Conservation (phyloP, 2,329 filamentous ascomycete genomes). For the Elsinoe batatas region DNA sequence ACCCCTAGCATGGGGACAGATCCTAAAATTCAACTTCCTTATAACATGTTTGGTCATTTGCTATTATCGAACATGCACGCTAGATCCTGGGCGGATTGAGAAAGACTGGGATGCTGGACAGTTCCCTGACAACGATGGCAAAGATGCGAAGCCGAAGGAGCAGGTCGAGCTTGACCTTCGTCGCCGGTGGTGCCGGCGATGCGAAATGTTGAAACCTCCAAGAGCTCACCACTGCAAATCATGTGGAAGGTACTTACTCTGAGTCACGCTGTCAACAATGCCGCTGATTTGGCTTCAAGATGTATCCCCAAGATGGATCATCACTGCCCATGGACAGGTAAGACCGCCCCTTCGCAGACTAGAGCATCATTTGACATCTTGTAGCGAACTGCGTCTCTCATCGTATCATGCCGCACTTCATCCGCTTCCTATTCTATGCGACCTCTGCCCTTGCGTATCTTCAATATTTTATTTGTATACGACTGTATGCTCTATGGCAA, state of each 20-base stretch:
- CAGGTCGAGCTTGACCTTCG: conserved; percentile 22
- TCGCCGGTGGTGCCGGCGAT: conserved; percentile 64
- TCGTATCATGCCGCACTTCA: conserved; percentile 71
- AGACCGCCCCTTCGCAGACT: conserved; percentile 16
- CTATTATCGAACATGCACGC: conserved; percentile 55
- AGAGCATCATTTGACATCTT: conserved; percentile 8
- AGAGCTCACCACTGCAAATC: conserved; percentile 73
- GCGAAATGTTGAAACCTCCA: conserved; percentile 61
- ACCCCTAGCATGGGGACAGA: conserved; percentile 48
- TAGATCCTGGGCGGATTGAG: conserved; percentile 48
- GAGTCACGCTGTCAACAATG: neutral
- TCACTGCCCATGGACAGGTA: conserved; percentile 72
- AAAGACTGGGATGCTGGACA: conserved; percentile 29
- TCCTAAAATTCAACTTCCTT: conserved; percentile 55
- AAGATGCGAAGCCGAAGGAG: conserved; percentile 14
- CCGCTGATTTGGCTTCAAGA: conserved; percentile 10
- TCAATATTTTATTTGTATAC: conserved; percentile 49
- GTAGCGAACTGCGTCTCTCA: conserved; percentile 66
- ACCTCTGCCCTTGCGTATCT: conserved; percentile 55
- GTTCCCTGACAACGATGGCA: conserved; percentile 11
- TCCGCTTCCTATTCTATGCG: conserved; percentile 65
- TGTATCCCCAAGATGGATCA: conserved; percentile 74
- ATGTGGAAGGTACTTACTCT: conserved; percentile 48
- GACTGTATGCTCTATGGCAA: conserved; percentile 52
- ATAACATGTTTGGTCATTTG: conserved; percentile 57